Evolutionary conservation across 352 stramenopile species (phyloP).

Genomic region (Globisporangium heterothallicum): DNA sequence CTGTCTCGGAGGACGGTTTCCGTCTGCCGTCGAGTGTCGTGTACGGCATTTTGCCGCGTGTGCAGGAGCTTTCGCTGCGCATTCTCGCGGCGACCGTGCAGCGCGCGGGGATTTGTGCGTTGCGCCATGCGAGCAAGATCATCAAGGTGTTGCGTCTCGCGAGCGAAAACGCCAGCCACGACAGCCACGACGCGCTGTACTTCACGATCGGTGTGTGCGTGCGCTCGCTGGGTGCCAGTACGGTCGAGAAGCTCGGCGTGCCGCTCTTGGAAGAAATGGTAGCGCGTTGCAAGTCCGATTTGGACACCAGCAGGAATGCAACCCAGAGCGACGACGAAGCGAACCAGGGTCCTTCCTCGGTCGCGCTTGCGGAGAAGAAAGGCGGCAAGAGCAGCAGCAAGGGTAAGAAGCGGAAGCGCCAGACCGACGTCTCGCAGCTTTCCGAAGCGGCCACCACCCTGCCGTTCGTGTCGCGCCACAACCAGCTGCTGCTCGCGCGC

Average conservation of each 20-base stretch:
- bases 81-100: constrained; percentile 36
- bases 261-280: constrained; percentile 61
- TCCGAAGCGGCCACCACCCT: constrained; percentile 24
- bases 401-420: constrained; percentile 84
- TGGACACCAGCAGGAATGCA: constrained; percentile 16
- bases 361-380: constrained; percentile 10
- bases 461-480: constrained; percentile 53
- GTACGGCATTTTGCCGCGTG: constrained; percentile 54
- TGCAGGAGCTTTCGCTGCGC: constrained; percentile 44
- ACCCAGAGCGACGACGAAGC: constrained; percentile 12
- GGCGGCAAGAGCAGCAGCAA: constrained; percentile 30
- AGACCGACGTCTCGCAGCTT: constrained; percentile 49
- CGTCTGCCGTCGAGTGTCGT: constrained; percentile 66
- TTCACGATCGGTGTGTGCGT: constrained; percentile 44
- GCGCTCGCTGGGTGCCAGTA: constrained; percentile 51
- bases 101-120: constrained; percentile 47
- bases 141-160: constrained; percentile 54
- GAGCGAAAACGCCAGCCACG: constrained; percentile 30
- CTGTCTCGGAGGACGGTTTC: constrained; percentile 74
- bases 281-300: constrained; percentile 39
- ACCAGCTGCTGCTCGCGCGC: constrained; percentile 29
- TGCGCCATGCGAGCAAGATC: constrained; percentile 68
- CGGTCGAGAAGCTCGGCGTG: constrained; percentile 64
- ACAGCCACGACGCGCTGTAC: constrained; percentile 42
- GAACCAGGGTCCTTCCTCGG: not conserved